Evolutionary conservation across 345 rosid genomes (phyloP).

Genomic region (Salix arbutifolia): DNA sequence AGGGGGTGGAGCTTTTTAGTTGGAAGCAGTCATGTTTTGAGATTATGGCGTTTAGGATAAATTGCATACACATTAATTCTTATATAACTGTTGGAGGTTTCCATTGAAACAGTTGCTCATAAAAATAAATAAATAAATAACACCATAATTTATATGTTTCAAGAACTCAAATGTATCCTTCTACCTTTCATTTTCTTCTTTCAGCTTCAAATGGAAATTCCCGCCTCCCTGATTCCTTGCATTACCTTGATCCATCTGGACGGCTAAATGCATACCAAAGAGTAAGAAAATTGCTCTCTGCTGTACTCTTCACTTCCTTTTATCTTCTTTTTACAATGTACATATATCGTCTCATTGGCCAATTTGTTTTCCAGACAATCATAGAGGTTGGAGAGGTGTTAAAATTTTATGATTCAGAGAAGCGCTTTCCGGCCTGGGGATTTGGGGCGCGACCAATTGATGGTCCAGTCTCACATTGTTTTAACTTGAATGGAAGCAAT

Average conservation of each 20-base stretch:
- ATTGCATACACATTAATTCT: not conserved
- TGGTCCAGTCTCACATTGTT: slow-evolving; percentile 92
- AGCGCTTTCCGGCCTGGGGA: slow-evolving; percentile 92
- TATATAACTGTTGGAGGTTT: not conserved
- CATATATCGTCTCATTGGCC: not conserved
- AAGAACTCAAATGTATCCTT: not conserved
- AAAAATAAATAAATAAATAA: not conserved
- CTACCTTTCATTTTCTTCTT: slow-evolving; percentile 4
- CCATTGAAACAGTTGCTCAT: not conserved
- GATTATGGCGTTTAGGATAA: not conserved
- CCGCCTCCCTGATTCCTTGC: slow-evolving; percentile 84
- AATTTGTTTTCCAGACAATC: slow-evolving; percentile 53
- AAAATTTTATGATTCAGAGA: slow-evolving; percentile 80
- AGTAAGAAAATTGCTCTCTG: slow-evolving; percentile 33
- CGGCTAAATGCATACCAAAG: slow-evolving; percentile 68
- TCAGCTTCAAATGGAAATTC: slow-evolving; percentile 95
- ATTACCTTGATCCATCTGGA: slow-evolving; percentile 70
- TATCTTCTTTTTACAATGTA: not conserved
- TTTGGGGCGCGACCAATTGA: slow-evolving; percentile 98
- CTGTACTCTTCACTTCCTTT: not conserved
- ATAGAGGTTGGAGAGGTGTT: slow-evolving; percentile 82
- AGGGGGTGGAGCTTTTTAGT: not conserved
- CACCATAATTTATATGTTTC: not conserved
- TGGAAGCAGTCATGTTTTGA: not conserved
- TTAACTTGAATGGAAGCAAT: slow-evolving; percentile 89